Conservation (phyloP, 2,329 filamentous ascomycete genomes). For the Microsporum canis region DNA sequence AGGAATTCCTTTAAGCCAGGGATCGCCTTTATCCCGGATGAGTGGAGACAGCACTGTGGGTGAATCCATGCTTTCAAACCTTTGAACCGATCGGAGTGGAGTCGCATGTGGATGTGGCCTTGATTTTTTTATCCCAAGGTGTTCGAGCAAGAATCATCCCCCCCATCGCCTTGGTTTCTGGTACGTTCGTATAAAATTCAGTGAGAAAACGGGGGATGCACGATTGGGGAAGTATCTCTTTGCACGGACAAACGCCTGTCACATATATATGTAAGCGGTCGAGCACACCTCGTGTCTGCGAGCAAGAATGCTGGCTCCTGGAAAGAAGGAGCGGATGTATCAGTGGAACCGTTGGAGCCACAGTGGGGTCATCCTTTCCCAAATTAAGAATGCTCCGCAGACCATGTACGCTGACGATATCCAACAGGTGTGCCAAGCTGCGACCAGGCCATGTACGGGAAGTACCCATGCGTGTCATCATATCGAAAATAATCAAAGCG, state of each 20-base stretch:
- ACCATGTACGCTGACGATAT: conserved; percentile 6
- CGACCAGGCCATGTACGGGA: conserved; percentile 1
- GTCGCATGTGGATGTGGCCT: background rate
- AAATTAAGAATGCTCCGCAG: conserved; percentile 6
- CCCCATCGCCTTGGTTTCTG: background rate
- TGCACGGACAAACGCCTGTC: background rate
- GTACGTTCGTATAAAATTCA: background rate
- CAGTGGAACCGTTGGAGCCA: conserved; percentile 5
- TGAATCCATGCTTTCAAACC: conserved; percentile 9
- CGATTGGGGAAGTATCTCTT: background rate
- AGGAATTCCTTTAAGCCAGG: conserved; percentile 1
- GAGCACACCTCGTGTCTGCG: background rate
- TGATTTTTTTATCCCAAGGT: background rate
- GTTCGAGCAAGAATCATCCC: background rate
- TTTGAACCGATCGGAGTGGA: conserved; percentile 4
- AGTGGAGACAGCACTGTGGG: conserved; percentile 7
- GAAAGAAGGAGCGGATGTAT: background rate
- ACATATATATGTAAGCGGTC: background rate
- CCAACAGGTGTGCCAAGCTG: conserved; percentile 4
- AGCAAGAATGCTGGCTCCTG: background rate
- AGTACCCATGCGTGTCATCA: conserved; percentile 4
- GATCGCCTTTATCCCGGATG: conserved; percentile 9
- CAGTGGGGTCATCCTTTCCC: conserved; percentile 3
- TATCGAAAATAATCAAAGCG: conserved; percentile 2
- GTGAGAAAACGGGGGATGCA: background rate